Evolutionary conservation across 805 yeast species (phyloP).

Genomic region (Yarrowia yakushimensis): DNA sequence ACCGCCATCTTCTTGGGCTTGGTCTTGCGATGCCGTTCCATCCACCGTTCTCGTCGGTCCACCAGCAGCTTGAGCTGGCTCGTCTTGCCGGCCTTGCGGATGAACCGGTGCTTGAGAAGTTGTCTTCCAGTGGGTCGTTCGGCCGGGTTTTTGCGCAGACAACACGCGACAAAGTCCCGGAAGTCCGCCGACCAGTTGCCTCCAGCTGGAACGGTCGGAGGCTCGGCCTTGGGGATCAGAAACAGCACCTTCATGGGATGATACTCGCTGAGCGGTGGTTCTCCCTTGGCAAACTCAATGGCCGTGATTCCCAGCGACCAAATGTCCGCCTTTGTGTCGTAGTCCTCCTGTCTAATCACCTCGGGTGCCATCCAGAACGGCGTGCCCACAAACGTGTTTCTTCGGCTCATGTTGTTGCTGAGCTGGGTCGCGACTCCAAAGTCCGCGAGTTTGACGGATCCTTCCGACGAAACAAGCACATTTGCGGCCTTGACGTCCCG

Average conservation of each 20-base stretch:
- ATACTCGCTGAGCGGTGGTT: slow-evolving; percentile 70
- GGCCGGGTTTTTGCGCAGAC: slow-evolving; percentile 64
- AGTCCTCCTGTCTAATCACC: slow-evolving; percentile 59
- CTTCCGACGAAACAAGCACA: slow-evolving; percentile 65
- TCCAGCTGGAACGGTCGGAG: slow-evolving; percentile 48
- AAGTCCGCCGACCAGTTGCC: slow-evolving; percentile 43
- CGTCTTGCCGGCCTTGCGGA: slow-evolving; percentile 17
- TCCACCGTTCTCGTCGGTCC: slow-evolving; percentile 10
- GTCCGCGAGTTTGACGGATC: slow-evolving; percentile 79
- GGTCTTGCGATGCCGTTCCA: slow-evolving; percentile 2
- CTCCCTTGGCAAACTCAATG: slow-evolving; percentile 77
- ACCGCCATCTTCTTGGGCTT: slow-evolving; percentile 27
- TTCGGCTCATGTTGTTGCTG: slow-evolving; percentile 48
- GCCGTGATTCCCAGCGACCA: slow-evolving; percentile 96
- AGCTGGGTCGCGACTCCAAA: slow-evolving; percentile 91
- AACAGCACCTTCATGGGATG: slow-evolving; percentile 77
- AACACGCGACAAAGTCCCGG: slow-evolving; percentile 58
- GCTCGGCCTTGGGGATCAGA: slow-evolving; percentile 59
- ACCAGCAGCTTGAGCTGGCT: background rate
- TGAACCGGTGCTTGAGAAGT: slow-evolving; percentile 53
- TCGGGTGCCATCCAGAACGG: slow-evolving; percentile 99
- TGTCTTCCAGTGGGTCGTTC: slow-evolving; percentile 59
- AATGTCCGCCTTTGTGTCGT: slow-evolving; percentile 83
- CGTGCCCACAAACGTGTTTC: slow-evolving; percentile 86
- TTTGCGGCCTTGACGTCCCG: slow-evolving; percentile 91